Conservation (phyloP, 345 rosid genomes). For the Moringa oleifera region DNA sequence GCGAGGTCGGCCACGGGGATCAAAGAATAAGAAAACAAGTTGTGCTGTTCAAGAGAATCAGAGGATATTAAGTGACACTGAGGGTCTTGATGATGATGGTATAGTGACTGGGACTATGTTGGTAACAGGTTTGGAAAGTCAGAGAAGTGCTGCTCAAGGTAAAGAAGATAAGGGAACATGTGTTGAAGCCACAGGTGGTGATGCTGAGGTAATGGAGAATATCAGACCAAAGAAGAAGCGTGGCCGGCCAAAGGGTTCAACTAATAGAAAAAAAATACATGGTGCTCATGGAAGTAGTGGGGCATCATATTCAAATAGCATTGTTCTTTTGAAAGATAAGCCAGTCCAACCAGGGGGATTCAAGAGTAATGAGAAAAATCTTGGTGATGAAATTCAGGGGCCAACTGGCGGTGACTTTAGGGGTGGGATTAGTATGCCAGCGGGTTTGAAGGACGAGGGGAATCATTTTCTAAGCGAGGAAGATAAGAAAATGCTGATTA, state of each 20-base stretch:
- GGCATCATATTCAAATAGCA: too few relatives aligned
- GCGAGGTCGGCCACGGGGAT: constrained; percentile 15
- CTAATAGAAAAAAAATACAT: constrained; percentile 4
- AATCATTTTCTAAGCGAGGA: not conserved
- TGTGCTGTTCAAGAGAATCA: constrained; percentile 7
- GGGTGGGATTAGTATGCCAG: not conserved
- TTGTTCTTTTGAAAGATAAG: constrained; percentile 4
- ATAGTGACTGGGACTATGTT: not conserved
- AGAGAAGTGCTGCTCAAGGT: too few relatives aligned
- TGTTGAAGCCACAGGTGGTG: too few relatives aligned
- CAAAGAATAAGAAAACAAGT: constrained; percentile 5
- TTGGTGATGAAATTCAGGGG: constrained; percentile 10
- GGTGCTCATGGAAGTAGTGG: not conserved
- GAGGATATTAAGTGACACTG: not conserved
- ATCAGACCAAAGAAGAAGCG: not conserved
- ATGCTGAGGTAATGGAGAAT: too few relatives aligned
- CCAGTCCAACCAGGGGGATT: constrained; percentile 13
- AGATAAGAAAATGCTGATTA: not conserved
- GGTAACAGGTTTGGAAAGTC: not conserved
- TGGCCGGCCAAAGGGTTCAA: constrained; percentile 19
- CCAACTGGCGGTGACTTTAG: not conserved
- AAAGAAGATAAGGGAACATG: not conserved
- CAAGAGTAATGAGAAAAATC: constrained; percentile 4
- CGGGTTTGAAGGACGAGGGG: not conserved
- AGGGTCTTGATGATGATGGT: not conserved